Evolutionary conservation across 163 green algal genomes (phyloP).

Genomic region (Prototheca wickerhamii): DNA sequence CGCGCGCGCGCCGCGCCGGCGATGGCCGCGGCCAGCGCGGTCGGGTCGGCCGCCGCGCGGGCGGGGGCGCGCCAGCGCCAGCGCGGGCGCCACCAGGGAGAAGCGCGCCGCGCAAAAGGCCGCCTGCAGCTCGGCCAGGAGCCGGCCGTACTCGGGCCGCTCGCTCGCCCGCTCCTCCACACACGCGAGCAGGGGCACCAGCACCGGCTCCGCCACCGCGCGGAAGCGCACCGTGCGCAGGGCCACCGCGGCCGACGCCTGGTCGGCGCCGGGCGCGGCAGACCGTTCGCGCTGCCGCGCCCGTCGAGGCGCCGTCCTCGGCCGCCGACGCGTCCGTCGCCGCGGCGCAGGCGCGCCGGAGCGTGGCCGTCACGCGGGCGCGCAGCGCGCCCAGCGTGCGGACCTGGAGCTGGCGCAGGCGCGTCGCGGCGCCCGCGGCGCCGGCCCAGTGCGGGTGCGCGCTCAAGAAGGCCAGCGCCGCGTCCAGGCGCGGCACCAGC

Average conservation of each 20-base stretch:
- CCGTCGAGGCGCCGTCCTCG: conserved; percentile 2
- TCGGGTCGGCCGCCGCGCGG: too few species aligned
- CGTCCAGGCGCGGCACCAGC: conserved; percentile 82
- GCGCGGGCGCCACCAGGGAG: conserved; percentile 52
- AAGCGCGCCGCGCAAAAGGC: conserved; percentile 74
- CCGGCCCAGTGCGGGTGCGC: conserved; percentile 82
- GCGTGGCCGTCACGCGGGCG: conserved; percentile 25
- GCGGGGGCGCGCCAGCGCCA: conserved; percentile 43
- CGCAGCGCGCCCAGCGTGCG: conserved; percentile 44
- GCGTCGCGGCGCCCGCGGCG: conserved; percentile 53
- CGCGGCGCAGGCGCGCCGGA: conserved; percentile 13
- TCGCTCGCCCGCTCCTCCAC: conserved; percentile 37
- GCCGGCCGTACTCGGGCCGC: conserved; percentile 68
- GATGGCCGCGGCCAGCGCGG: conserved; percentile 49
- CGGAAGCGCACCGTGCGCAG: conserved; percentile 91
- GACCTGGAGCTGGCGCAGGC: conserved; percentile 73
- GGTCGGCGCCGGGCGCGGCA: not conserved
- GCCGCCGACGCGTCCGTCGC: not conserved
- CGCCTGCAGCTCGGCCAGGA: conserved; percentile 79
- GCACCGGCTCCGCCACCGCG: conserved; percentile 65
- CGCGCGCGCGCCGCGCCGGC: conserved; percentile 28
- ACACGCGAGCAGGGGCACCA: conserved; percentile 62
- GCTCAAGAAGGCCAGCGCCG: conserved; percentile 78
- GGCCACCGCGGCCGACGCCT: conserved; percentile 40
- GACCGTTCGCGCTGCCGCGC: not conserved